Evolutionary conservation across 805 yeast genomes (phyloP), one percentile per base, ranked within the genome.

Genomic region (Nakazawaea ambrosiae): DNA sequence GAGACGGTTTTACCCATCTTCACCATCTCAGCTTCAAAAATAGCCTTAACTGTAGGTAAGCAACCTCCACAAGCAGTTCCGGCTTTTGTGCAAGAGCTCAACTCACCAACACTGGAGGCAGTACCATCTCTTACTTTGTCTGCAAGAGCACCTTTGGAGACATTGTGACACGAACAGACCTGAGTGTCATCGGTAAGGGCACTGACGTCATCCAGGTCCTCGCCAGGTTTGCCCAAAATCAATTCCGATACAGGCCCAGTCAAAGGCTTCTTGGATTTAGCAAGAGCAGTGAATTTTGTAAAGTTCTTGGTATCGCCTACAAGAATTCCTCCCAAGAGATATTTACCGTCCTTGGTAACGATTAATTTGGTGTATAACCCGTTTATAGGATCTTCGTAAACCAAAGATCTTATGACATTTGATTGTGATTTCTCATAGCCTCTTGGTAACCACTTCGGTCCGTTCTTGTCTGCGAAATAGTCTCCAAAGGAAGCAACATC

Each of bases 21-120:
- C 42, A 55, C 55, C 63, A 60, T 53, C 34, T 59, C 63, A 2
- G 55, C 44, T 26, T 55, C 59, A 42, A 58, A 60, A 7, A 60
- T 55, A 17, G 57, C 54, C 44, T 58, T 59, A 42, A 60, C 55
- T 1, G 61, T 57, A 6, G 61, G 59, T 30, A 57, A 60, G 45
- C 66, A 60, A 7, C 65, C 66, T 34, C 66, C 65, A 39, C 66
- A 60, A 1, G 65, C 61, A 16, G 65, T 58, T 17, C 59, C 66
- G 3, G 66, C 65, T 37, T 60, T 60, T 5, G 65, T 59, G 31
- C 51, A 45, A 20, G 55, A 51, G 45, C 59, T 58, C 34, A 60
- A 44, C 24, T 58, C 61, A 9, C 57, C 58, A 14, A 60, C 33
- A 14, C 60, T 50, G 2, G 42, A 42, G 26, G 57, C 51, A 16